Percentiles rank a stretch among this genome's conserved stretches.
Evolutionary conservation across 2,329 filamentous ascomycete genomes (phyloP).

Genomic region (Eutypa lata): DNA sequence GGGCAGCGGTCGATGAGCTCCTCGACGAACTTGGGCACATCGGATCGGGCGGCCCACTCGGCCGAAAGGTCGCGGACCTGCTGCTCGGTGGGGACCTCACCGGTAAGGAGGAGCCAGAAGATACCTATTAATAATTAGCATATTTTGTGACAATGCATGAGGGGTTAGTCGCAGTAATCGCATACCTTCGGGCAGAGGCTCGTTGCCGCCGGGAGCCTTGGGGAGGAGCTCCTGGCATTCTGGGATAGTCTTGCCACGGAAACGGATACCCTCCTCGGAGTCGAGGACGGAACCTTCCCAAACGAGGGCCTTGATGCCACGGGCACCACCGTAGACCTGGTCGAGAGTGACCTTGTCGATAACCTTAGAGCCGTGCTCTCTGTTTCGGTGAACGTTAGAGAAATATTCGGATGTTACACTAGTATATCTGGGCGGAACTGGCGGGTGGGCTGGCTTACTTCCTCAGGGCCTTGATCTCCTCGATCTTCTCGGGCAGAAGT

Average conservation of each 20-base stretch:
- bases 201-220: constrained; percentile 92
- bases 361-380: constrained; percentile 93
- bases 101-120: constrained; percentile 99
- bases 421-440: no score
- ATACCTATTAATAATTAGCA: constrained; percentile 55
- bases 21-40: constrained; percentile 96
- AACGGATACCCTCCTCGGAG: constrained; percentile 97
- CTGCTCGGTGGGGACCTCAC: constrained; percentile 95
- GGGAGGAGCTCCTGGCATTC: constrained; percentile 97
- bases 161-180: no score
- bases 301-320: constrained; percentile 97
- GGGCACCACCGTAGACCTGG: constrained; percentile 98
- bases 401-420: constrained; percentile 1
- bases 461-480: constrained; percentile 97
- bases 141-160: not conserved
- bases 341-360: constrained; percentile 97
- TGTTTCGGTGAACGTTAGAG: constrained; percentile 33
- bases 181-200: constrained; percentile 90
- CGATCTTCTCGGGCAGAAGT: constrained; percentile 91
- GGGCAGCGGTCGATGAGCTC: constrained; percentile 99
- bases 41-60: constrained; percentile 97
- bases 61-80: constrained; percentile 97
- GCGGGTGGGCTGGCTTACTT: constrained; percentile 61
- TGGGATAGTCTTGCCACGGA: constrained; percentile 98
- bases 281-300: constrained; percentile 99